A percentile compares a stretch with the other conserved stretches of the same genome.
phyloP scores from a whole-genome alignment of 768 basidiomycete genomes.

The Cyathus striatus region DNA sequence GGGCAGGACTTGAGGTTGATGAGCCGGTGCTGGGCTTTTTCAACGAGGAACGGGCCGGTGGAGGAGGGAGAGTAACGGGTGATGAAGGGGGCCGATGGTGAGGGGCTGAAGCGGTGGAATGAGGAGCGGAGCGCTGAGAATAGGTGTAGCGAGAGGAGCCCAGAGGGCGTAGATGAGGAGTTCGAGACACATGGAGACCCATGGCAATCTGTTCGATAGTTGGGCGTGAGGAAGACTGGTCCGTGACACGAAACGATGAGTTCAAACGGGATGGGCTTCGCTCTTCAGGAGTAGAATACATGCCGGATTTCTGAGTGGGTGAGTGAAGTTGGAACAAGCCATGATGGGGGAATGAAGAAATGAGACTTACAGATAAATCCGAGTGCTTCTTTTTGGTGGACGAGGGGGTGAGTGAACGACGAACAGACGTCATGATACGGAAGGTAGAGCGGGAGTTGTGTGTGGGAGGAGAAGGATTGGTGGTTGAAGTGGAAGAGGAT shows the following conservation, averaged over 20 bases:
- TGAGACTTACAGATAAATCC: conserved; percentile 15
- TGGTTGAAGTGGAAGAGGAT: conserved; percentile 8
- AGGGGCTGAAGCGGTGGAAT: conserved; percentile 15
- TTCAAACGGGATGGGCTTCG: conserved; percentile 8
- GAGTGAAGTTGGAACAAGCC: neutral
- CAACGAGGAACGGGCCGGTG: conserved; percentile 60
- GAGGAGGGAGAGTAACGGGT: conserved; percentile 36
- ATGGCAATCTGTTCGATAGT: conserved; percentile 76
- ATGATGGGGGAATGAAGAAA: neutral
- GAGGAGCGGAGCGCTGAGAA: conserved; percentile 22
- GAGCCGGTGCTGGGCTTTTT: conserved; percentile 46
- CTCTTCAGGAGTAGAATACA: conserved; percentile 24
- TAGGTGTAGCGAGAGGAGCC: conserved; percentile 23
- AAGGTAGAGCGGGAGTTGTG: conserved; percentile 16
- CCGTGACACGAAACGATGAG: conserved; percentile 18
- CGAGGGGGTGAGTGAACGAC: conserved; percentile 21
- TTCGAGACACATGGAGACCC: conserved; percentile 74
- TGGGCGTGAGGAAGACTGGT: conserved; percentile 40
- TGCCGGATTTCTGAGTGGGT: conserved; percentile 12
- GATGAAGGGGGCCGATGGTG: conserved; percentile 14
- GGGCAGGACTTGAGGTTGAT: conserved; percentile 26
- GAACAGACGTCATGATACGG: conserved; percentile 23
- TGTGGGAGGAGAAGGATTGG: conserved; percentile 5
- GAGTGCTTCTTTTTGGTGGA: conserved; percentile 12
- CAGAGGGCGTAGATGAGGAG: conserved; percentile 59